Percentiles rank a stretch among this genome's conserved stretches.
These are phyloP conservation scores for Trichoderma lentiforme DNA, from an alignment of 2,329 filamentous ascomycete genomes.

Conservation along the genomic window DNA sequence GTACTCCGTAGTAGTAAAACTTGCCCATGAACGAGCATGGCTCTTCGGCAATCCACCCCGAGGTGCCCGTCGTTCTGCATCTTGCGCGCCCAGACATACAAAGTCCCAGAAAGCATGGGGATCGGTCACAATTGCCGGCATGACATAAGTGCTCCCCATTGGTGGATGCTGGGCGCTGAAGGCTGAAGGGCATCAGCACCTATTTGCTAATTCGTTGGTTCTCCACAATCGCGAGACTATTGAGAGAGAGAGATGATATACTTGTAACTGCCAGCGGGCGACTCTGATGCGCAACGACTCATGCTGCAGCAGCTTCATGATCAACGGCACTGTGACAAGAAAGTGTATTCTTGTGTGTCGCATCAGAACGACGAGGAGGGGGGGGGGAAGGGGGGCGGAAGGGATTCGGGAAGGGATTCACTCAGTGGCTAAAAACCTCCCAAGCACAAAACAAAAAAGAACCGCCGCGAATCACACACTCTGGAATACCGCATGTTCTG, in stretches of 20 bases:
- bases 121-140: neutral
- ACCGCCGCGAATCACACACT: neutral
- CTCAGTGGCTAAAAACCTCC: neutral
- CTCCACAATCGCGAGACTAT: neutral
- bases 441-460: neutral
- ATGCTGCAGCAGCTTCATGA: neutral
- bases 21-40: too few relatives aligned
- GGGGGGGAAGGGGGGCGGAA: too few relatives aligned
- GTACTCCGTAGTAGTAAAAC: too few relatives aligned
- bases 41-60: neutral
- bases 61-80: neutral
- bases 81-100: neutral
- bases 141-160: neutral
- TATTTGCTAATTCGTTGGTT: neutral
- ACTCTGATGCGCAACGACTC: conserved; percentile 1
- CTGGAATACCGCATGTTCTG: too few relatives aligned
- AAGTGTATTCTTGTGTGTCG: neutral
- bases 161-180: neutral
- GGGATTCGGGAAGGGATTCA: too few relatives aligned
- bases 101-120: neutral
- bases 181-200: neutral
- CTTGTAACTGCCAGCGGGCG: neutral
- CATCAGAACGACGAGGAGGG: neutral
- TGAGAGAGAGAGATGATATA: neutral
- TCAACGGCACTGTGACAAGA: neutral